Percentiles rank a stretch among this genome's conserved stretches.
These are phyloP conservation scores for Brasenia schreberi DNA, from an alignment of 164 flowering plant genomes.

Conservation along the genomic window DNA sequence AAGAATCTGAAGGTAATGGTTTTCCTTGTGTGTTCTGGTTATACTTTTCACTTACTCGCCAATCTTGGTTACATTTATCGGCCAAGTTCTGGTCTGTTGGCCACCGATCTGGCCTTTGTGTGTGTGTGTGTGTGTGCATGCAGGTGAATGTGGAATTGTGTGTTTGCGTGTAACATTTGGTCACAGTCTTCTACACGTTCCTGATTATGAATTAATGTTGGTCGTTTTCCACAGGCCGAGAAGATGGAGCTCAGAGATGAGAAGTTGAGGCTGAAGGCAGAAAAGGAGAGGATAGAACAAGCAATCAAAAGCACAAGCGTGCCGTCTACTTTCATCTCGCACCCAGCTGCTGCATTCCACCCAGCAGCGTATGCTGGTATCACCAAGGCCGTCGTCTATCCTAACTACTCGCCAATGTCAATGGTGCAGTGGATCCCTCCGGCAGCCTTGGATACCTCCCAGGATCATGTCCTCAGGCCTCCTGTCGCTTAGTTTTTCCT, in stretches of 20 bases:
- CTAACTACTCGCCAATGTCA: slow-evolving; percentile 8
- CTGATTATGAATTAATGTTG: not conserved
- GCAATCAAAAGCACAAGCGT: slow-evolving; percentile 7
- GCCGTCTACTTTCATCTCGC: slow-evolving; percentile 10
- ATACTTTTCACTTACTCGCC: not conserved
- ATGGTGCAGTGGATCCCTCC: slow-evolving; percentile 30
- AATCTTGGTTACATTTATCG: not conserved
- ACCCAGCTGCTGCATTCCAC: slow-evolving; percentile 10
- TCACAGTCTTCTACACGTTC: not conserved
- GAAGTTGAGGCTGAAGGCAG: slow-evolving; percentile 17
- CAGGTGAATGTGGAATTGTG: not conserved
- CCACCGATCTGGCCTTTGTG: not conserved
- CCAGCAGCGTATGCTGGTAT: slow-evolving; percentile 8
- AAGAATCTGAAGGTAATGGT: slow-evolving; percentile 34
- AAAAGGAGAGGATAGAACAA: slow-evolving; percentile 17
- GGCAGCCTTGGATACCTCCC: slow-evolving; percentile 21
- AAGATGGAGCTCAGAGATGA: slow-evolving; percentile 17
- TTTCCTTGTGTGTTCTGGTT: not conserved
- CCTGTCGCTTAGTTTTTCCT: slow-evolving; percentile 20
- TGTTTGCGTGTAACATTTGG: not conserved
- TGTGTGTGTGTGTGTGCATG: not conserved
- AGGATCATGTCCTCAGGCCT: slow-evolving; percentile 24
- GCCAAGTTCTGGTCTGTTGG: not conserved
- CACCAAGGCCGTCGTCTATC: slow-evolving; percentile 6
- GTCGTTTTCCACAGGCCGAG: slow-evolving; percentile 9